A percentile compares a stretch with the other conserved stretches of the same genome.
These are phyloP conservation scores for Kazachstania sp. DNA, from an alignment of 1,139 yeast genomes.

Conservation along the genomic window DNA sequence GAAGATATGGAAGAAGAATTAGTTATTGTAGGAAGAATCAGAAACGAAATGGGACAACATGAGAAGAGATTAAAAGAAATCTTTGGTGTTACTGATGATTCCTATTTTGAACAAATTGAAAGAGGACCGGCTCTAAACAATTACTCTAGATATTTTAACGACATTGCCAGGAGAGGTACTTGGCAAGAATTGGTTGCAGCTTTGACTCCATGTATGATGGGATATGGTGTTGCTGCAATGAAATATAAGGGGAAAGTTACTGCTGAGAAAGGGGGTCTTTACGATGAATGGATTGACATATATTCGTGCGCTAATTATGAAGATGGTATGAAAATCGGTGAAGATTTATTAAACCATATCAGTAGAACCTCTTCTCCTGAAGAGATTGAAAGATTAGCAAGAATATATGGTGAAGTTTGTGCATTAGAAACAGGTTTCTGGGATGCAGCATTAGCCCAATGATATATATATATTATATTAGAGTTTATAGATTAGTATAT, in stretches of 20 bases:
- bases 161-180: slow-evolving; percentile 44
- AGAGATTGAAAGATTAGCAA: slow-evolving; percentile 42
- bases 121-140: slow-evolving; percentile 49
- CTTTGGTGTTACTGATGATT: slow-evolving; percentile 36
- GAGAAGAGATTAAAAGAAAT: slow-evolving; percentile 38
- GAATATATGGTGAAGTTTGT: slow-evolving; percentile 51
- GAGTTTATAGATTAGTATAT: background rate
- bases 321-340: slow-evolving; percentile 44
- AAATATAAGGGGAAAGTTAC: slow-evolving; percentile 15
- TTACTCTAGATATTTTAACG: slow-evolving; percentile 51
- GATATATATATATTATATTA: background rate
- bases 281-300: slow-evolving; percentile 48
- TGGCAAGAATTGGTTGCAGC: slow-evolving; percentile 63
- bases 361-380: slow-evolving; percentile 31
- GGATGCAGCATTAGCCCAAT: slow-evolving; percentile 34
- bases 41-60: slow-evolving; percentile 50
- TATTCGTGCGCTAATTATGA: slow-evolving; percentile 50
- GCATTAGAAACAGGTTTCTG: slow-evolving; percentile 54
- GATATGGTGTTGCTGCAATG: slow-evolving; percentile 45
- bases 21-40: slow-evolving; percentile 42
- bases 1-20: slow-evolving; percentile 45
- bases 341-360: slow-evolving; percentile 38
- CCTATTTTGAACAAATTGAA: slow-evolving; percentile 35
- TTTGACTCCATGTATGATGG: slow-evolving; percentile 66
- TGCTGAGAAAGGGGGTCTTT: slow-evolving; percentile 24